These are phyloP conservation scores for Cicer judaicum DNA, from an alignment of 306 rosid genomes.

Conservation along the genomic window DNA sequence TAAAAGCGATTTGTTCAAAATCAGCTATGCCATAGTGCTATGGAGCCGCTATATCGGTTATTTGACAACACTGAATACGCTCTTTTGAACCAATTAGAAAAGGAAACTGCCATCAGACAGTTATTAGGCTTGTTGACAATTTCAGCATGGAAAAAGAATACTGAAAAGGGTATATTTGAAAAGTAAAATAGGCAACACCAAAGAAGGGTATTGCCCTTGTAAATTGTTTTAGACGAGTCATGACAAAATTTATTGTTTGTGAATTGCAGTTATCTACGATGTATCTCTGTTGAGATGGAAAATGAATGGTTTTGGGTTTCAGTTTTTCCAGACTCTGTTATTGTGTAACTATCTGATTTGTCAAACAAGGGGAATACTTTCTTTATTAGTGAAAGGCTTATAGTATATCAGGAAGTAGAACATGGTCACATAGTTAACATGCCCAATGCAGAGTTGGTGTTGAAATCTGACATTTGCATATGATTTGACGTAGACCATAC, in stretches of 20 bases:
- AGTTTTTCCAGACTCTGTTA: neutral
- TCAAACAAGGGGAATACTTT: constrained; percentile 1
- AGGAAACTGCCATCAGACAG: too few species aligned
- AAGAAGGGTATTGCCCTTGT: too few species aligned
- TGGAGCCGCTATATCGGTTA: too few species aligned
- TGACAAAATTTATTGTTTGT: neutral
- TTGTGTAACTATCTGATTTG: constrained; percentile 9
- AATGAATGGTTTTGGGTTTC: constrained; percentile 30
- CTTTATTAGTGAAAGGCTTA: constrained; percentile 28
- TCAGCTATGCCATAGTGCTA: too few species aligned
- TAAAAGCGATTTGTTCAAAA: too few species aligned
- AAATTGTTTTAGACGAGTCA: neutral
- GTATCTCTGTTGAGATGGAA: neutral
- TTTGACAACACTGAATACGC: too few species aligned
- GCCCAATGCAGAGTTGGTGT: constrained; percentile 22
- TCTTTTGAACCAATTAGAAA: too few species aligned
- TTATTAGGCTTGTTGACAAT: too few species aligned
- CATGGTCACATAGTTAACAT: constrained; percentile 26
- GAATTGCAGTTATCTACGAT: neutral
- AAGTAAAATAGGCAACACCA: too few species aligned
- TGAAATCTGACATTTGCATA: constrained; percentile 26
- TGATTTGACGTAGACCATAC: constrained; percentile 39
- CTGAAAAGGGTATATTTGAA: too few species aligned
- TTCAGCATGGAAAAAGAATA: too few species aligned
- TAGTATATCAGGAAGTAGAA: constrained; percentile 27